phyloP scores from a whole-genome alignment of 2,329 filamentous ascomycete species.

The Neospermospora avenae region DNA sequence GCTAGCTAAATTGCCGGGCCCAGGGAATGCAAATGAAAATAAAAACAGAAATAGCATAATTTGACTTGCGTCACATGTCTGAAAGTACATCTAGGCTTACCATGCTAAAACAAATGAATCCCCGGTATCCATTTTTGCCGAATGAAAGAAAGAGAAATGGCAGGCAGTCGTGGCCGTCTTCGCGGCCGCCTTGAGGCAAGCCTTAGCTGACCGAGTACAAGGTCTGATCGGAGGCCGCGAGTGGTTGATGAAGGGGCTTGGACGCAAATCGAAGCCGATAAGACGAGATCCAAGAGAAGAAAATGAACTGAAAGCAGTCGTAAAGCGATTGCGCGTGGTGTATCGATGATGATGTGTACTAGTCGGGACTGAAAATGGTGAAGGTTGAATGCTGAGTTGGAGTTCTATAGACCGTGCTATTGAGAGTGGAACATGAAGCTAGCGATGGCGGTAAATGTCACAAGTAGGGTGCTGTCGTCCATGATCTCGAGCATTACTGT shows the following conservation, averaged over 20 bases:
- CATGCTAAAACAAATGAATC: neutral
- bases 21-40: too few species aligned
- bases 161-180: neutral
- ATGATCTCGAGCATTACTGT: constrained; percentile 16
- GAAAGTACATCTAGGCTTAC: neutral
- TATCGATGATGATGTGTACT: neutral
- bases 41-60: neutral
- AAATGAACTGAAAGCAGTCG: neutral
- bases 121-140: neutral
- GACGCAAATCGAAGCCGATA: neutral
- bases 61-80: neutral
- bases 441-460: neutral
- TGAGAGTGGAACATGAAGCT: neutral
- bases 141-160: neutral
- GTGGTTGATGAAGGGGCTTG: neutral
- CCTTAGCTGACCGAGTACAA: constrained; percentile 1
- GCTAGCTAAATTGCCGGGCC: neutral
- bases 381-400: neutral
- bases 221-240: neutral
- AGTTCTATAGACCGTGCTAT: neutral
- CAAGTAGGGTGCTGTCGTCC: constrained; percentile 7
- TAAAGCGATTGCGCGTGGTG: neutral
- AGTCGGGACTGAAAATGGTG: neutral
- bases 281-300: neutral
- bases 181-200: neutral